Evolutionary conservation across 345 rosid species (phyloP).

Genomic region (Anacardium occidentale): DNA sequence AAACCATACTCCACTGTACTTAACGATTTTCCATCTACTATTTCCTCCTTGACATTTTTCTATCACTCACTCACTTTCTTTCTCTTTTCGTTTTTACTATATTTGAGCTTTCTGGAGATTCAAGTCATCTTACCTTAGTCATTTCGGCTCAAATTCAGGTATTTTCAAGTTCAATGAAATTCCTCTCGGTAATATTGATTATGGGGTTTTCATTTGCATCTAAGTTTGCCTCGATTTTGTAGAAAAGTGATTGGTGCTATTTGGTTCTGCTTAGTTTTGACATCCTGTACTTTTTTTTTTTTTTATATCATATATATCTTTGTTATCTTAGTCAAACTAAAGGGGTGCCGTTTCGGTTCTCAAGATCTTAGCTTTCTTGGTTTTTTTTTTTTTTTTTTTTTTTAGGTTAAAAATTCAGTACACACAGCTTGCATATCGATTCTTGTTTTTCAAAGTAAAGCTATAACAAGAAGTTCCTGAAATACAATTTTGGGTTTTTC

Average conservation of each 20-base stretch:
- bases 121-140: not conserved
- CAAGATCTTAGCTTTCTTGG: not conserved
- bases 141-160: conserved; percentile 15
- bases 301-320: not conserved
- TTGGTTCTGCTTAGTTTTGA: conserved; percentile 2
- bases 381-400: not conserved
- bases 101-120: not conserved
- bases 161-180: not conserved
- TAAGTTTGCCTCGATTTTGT: conserved; percentile 4
- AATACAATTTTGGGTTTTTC: not conserved
- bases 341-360: not conserved
- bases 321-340: not conserved
- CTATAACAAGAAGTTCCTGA: not conserved
- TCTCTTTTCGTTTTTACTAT: no score
- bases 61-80: no score
- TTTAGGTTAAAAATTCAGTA: not conserved
- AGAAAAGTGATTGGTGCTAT: not conserved
- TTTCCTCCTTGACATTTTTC: no score
- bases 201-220: no score
- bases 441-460: not conserved
- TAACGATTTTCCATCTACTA: no score
- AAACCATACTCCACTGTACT: no score
- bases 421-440: not conserved
- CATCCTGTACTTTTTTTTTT: not conserved
- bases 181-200: not conserved